Evolutionary conservation across 352 stramenopile genomes (phyloP), one percentile per base, ranked within the genome.

Genomic region (Aphanomyces invadans): DNA sequence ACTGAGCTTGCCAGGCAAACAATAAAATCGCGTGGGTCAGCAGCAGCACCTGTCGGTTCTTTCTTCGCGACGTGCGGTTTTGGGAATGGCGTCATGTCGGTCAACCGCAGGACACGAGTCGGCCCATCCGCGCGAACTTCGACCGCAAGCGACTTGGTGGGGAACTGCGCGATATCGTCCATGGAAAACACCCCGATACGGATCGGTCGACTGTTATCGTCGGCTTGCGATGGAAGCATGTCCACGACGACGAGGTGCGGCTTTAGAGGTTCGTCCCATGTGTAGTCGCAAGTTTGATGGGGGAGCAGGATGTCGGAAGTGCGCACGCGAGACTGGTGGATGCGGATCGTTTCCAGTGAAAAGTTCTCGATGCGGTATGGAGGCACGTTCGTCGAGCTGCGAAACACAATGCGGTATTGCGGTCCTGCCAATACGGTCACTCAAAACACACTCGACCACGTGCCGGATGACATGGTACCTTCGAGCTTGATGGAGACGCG

Each of bases 331-430:
- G 88, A 79, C 67, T 94, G 87, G 36, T 95, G 85, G 25, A 90
- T 83, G 49, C 87, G 85, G 53, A 95, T 76, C 21, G 87, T 95
- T 70, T 95, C 87, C 19, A 95, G 67, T 28, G 87, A 95, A 71
- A 91, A 95, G 44, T 95, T 95, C 33, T 95, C 87, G 33, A 95
- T 81, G 21, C 87, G 85, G 67, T 94, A 95, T 31, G 87, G 87
- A 3, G 87, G 85, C 4, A 78, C 81, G 59, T 77, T 89, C 4
- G 80, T 86, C 45, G 60, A 67, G 26, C 26, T 49, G 9, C 60
- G 60, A 57, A 67, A 67, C 10, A 67, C 60, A 4, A 67, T 46
- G n/a, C 60, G 63, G 42, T 69, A 65, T 65, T 69, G 52, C 25
- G 63, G 63, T 26, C 63, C 45, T 57, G 64, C n/a, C 32, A 51